These are phyloP conservation scores for Tulasnella sp. DNA, from an alignment of 768 basidiomycete species.

Conservation along the genomic window DNA sequence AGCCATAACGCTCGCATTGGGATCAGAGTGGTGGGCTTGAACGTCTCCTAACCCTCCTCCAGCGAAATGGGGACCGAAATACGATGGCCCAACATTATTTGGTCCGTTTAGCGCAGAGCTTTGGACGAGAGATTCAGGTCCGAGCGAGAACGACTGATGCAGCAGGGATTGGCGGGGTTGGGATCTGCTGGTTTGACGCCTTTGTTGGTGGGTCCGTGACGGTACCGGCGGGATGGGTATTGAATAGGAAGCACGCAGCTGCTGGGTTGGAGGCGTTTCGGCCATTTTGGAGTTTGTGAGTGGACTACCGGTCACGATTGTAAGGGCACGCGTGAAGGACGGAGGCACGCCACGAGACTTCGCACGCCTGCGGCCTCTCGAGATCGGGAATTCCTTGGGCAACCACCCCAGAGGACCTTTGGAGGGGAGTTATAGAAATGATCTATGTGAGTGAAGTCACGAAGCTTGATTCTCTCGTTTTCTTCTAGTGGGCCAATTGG, in stretches of 20 bases:
- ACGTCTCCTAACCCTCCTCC: not conserved
- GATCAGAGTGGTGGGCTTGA: constrained; percentile 7
- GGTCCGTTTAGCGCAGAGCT: constrained; percentile 62
- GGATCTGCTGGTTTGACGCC: constrained; percentile 2
- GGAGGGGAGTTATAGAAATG: too few species aligned
- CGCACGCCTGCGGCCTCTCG: not conserved
- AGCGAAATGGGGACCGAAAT: not conserved
- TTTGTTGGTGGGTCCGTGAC: constrained; percentile 5
- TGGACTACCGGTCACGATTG: not conserved
- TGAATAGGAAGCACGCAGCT: not conserved
- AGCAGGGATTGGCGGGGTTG: constrained; percentile 14
- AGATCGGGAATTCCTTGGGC: not conserved
- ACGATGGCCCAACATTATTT: constrained; percentile 40
- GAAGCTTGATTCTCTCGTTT: not conserved
- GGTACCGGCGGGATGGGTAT: constrained; percentile 17
- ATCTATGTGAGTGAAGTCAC: not conserved
- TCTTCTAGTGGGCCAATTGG: not conserved
- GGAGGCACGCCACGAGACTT: not conserved
- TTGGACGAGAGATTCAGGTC: constrained; percentile 65
- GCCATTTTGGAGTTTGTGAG: constrained; percentile 6
- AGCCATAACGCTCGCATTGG: constrained; percentile 63
- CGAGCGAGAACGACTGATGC: constrained; percentile 63
- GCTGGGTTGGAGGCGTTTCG: constrained; percentile 11
- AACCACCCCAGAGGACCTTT: too few species aligned
- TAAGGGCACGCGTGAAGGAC: not conserved